These are phyloP conservation scores for Drechmeria coniospora DNA, from an alignment of 2,329 filamentous ascomycete genomes.

Conservation along the genomic window DNA sequence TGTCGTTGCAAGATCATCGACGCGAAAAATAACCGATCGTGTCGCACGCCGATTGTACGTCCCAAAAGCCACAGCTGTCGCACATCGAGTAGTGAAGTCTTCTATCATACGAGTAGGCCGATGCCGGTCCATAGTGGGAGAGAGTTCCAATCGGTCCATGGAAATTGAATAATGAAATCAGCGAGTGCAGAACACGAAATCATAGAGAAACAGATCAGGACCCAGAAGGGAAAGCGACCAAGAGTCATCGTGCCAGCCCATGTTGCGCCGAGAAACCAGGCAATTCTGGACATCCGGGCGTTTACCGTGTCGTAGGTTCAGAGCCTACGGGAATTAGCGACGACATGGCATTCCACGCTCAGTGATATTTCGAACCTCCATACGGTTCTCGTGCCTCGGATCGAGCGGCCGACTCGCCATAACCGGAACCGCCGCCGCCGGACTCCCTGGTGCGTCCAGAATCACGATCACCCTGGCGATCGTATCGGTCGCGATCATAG, in stretches of 20 bases:
- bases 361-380: conserved; percentile 20
- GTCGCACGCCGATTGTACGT: conserved; percentile 19
- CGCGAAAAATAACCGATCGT: conserved; percentile 14
- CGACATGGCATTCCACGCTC: conserved; percentile 6
- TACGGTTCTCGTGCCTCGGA: conserved; percentile 28
- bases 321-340: conserved; percentile 17
- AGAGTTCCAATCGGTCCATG: conserved; percentile 14
- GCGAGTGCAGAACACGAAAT: conserved; percentile 9
- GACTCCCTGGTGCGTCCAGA: conserved; percentile 23
- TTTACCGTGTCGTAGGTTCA: conserved; percentile 11
- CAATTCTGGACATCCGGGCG: conserved; percentile 4
- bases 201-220: conserved; percentile 13
- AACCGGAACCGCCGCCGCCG: conserved; percentile 20
- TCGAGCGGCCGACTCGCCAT: conserved; percentile 25
- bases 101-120: conserved; percentile 18
- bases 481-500: conserved; percentile 34
- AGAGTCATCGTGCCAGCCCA: no score
- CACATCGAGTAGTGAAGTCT: conserved; percentile 20
- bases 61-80: conserved; percentile 20
- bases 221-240: conserved; percentile 10
- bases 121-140: conserved; percentile 13
- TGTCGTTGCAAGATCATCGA: conserved; percentile 21
- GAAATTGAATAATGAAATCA: conserved; percentile 13
- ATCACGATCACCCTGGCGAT: conserved; percentile 28
- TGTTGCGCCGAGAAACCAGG: no score